Evolutionary conservation across 495 filamentous ascomycete genomes (phyloP).

Genomic region (Lasiosphaeriaceae sp.): DNA sequence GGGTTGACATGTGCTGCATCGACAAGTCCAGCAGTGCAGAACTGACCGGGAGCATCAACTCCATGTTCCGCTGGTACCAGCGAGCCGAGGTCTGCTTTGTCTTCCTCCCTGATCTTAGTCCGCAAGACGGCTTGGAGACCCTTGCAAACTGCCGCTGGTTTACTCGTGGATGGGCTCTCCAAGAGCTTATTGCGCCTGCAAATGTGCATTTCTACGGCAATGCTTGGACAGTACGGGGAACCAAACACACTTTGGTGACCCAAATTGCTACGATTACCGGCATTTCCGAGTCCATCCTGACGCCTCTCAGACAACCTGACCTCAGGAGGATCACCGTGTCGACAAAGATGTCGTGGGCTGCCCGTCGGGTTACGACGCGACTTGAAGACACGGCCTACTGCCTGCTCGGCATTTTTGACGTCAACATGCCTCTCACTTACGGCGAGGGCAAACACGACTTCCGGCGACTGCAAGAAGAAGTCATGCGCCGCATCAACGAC

Average conservation of each 20-base stretch:
- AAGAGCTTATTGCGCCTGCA: conserved; percentile 33
- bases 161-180: conserved; percentile 12
- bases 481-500: conserved; percentile 16
- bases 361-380: conserved; percentile 23
- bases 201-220: conserved; percentile 15
- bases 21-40: conserved; percentile 34
- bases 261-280: not conserved
- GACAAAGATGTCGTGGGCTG: conserved; percentile 31
- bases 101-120: conserved; percentile 12
- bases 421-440: conserved; percentile 28
- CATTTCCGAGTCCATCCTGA: not conserved
- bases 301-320: not conserved
- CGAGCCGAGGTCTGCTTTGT: conserved; percentile 29
- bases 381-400: conserved; percentile 24
- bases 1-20: conserved; percentile 31
- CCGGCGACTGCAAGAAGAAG: conserved; percentile 24
- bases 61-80: conserved; percentile 37
- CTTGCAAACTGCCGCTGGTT: conserved; percentile 27
- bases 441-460: conserved; percentile 26
- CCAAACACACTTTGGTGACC: not conserved
- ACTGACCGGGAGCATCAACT: conserved; percentile 33
- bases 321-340: conserved; percentile 6
- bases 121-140: not conserved
- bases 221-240: conserved; percentile 1
- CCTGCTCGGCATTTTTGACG: conserved; percentile 23